These are phyloP conservation scores for Zygosaccharomyces pseudobailii DNA, from an alignment of 1,139 yeast species.

Conservation along the genomic window DNA sequence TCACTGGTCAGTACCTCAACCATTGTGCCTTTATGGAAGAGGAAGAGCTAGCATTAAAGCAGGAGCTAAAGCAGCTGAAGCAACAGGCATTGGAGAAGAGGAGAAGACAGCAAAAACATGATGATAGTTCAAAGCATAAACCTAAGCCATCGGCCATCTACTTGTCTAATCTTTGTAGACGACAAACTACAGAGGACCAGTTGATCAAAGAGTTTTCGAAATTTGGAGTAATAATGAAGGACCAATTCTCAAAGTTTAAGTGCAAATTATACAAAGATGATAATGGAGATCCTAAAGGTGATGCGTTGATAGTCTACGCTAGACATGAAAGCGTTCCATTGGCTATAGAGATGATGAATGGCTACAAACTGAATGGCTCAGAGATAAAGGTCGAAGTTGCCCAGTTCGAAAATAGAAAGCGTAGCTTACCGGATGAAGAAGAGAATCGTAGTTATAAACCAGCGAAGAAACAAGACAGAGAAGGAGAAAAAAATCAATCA, in stretches of 20 bases:
- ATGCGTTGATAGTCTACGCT: conserved; percentile 58
- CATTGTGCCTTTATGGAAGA: conserved; percentile 13
- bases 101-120: conserved; percentile 14
- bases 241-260: conserved; percentile 43
- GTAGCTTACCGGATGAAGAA: conserved; percentile 12
- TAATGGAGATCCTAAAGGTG: conserved; percentile 51
- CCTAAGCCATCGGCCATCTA: conserved; percentile 42
- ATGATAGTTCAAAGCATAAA: conserved; percentile 12
- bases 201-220: conserved; percentile 45
- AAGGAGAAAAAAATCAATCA: conserved; percentile 19
- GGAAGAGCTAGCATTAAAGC: conserved; percentile 23
- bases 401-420: conserved; percentile 34
- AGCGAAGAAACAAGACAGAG: conserved; percentile 33
- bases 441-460: conserved; percentile 18
- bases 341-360: conserved; percentile 63
- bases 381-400: conserved; percentile 53
- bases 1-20: too few species aligned
- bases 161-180: conserved; percentile 49
- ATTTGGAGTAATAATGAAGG: conserved; percentile 60
- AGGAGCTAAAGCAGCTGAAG: conserved; percentile 27
- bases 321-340: conserved; percentile 57
- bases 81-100: conserved; percentile 16
- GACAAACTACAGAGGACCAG: conserved; percentile 40
- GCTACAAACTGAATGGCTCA: conserved; percentile 34
- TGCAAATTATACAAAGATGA: conserved; percentile 52